These are phyloP conservation scores for Ogataea degrootiae DNA, from an alignment of 805 yeast species.

Conservation along the genomic window DNA sequence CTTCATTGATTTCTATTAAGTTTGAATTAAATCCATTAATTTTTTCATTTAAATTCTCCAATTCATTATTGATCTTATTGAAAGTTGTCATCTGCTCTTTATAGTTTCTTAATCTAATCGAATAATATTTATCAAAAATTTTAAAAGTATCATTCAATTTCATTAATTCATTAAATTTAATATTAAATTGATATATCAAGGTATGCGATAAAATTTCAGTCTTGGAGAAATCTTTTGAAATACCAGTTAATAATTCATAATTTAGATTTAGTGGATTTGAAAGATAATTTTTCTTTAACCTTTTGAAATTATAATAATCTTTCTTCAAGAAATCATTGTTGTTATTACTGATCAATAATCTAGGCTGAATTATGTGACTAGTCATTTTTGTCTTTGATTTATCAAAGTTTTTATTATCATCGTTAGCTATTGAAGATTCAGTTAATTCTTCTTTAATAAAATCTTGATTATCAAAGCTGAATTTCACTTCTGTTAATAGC, in stretches of 20 bases:
- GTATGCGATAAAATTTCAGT: constrained; percentile 54
- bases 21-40: constrained; percentile 25
- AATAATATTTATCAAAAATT: constrained; percentile 37
- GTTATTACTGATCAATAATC: constrained; percentile 16
- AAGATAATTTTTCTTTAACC: constrained; percentile 63
- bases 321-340: constrained; percentile 7
- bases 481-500: constrained; percentile 66
- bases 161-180: constrained; percentile 38
- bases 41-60: constrained; percentile 34
- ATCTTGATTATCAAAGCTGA: constrained; percentile 49
- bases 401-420: constrained; percentile 11
- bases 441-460: constrained; percentile 30
- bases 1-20: constrained; percentile 15
- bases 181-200: constrained; percentile 51
- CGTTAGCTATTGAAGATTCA: constrained; percentile 12
- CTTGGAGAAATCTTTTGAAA: constrained; percentile 24
- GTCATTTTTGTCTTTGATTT: constrained; percentile 26
- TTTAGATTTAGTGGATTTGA: constrained; percentile 55
- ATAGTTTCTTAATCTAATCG: constrained; percentile 38
- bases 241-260: constrained; percentile 31
- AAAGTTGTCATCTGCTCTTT: constrained; percentile 41
- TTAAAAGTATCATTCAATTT: constrained; percentile 44
- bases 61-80: constrained; percentile 41
- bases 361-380: constrained; percentile 28
- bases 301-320: constrained; percentile 53